A percentile compares a stretch with the other conserved stretches of the same genome.
These are phyloP conservation scores for Penicillium sp. DNA, from an alignment of 2,329 filamentous ascomycete species.

Conservation along the genomic window DNA sequence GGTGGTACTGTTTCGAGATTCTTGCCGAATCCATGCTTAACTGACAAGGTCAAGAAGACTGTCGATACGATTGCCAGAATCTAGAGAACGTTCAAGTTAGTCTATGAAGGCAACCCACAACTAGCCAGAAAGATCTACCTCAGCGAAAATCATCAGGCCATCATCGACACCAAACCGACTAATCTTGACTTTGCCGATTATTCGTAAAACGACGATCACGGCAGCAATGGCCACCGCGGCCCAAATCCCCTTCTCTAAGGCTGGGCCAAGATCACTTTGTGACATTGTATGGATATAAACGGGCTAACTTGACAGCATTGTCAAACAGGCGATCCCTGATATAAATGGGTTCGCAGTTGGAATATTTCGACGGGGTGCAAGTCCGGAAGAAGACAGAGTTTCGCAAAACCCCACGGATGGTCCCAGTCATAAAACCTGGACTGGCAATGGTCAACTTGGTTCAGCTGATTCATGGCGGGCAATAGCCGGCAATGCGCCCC, in stretches of 20 bases:
- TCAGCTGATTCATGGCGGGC: background rate
- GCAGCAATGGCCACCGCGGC: constrained; percentile 24
- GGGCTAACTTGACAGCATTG: background rate
- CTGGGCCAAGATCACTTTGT: constrained; percentile 15
- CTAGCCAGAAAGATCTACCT: constrained; percentile 14
- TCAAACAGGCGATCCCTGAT: background rate
- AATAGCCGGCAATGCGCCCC: no score
- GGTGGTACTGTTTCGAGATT: constrained; percentile 12
- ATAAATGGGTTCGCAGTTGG: background rate
- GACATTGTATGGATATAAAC: constrained; percentile 3
- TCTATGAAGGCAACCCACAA: background rate
- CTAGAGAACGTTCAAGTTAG: constrained; percentile 6
- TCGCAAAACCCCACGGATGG: background rate
- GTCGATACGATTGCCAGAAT: constrained; percentile 22
- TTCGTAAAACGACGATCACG: constrained; percentile 24
- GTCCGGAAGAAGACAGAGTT: background rate
- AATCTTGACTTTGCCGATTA: constrained; percentile 30
- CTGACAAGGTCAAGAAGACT: constrained; percentile 23
- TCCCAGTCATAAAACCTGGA: background rate
- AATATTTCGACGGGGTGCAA: background rate
- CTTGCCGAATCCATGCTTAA: constrained; percentile 27
- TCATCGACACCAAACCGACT: constrained; percentile 27
- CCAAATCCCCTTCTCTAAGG: constrained; percentile 26
- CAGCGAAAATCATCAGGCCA: constrained; percentile 28
- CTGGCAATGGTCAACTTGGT: background rate